A percentile compares a stretch with the other conserved stretches of the same genome.
phyloP scores from a whole-genome alignment of 1,284 basidiomycete species.

The Malassezia brasiliensis region DNA sequence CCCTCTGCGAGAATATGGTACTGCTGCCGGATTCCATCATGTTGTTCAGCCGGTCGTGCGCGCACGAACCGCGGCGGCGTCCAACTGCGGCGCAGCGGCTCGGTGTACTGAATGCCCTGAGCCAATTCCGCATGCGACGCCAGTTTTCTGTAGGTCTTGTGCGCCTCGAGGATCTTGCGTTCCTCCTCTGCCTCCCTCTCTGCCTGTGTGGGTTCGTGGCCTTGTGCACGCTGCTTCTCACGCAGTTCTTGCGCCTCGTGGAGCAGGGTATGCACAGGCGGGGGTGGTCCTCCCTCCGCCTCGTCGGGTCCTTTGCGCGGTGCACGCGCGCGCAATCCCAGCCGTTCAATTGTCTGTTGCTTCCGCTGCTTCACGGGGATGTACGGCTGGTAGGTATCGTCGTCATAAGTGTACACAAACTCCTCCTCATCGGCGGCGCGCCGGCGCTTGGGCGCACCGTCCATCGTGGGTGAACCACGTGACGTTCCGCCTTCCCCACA shows the following conservation, averaged over 20 bases:
- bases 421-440: slow-evolving; percentile 18
- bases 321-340: slow-evolving; percentile 40
- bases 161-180: slow-evolving; percentile 78
- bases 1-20: slow-evolving; percentile 87
- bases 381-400: slow-evolving; percentile 58
- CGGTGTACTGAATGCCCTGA: slow-evolving; percentile 79
- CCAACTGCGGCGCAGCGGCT: slow-evolving; percentile 83
- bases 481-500: neutral
- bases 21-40: slow-evolving; percentile 70
- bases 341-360: slow-evolving; percentile 63
- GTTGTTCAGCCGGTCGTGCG: slow-evolving; percentile 60
- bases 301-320: slow-evolving; percentile 8
- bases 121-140: slow-evolving; percentile 86
- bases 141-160: slow-evolving; percentile 78
- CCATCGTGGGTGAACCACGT: neutral
- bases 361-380: slow-evolving; percentile 76
- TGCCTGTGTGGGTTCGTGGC: slow-evolving; percentile 57
- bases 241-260: slow-evolving; percentile 54
- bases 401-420: slow-evolving; percentile 34
- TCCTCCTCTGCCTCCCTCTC: slow-evolving; percentile 81
- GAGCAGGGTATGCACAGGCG: slow-evolving; percentile 53
- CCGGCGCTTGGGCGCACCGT: neutral
- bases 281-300: slow-evolving; percentile 57
- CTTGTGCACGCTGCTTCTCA: slow-evolving; percentile 63
- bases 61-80: slow-evolving; percentile 72